These are phyloP conservation scores for Theileria parva DNA, from an alignment of 169 alveolate species.

Conservation along the genomic window DNA sequence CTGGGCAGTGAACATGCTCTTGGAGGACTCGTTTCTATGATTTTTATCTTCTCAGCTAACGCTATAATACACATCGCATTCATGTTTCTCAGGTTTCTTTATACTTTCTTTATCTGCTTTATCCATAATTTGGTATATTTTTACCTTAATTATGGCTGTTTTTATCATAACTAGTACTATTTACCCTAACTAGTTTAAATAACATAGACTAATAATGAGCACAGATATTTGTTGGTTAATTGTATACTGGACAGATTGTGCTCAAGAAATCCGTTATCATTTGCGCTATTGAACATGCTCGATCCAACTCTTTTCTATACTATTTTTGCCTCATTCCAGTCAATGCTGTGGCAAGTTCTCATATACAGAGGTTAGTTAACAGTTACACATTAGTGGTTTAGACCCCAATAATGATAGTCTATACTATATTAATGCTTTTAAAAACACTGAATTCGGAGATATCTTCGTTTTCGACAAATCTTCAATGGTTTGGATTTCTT, in stretches of 20 bases:
- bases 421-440: conserved; percentile 25
- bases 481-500: conserved; percentile 52
- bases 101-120: neutral
- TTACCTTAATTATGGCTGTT: neutral
- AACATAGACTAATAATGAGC: neutral
- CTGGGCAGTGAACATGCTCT: conserved; percentile 22
- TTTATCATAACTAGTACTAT: neutral
- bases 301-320: conserved; percentile 75
- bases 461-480: conserved; percentile 35
- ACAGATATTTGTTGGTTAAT: conserved; percentile 55
- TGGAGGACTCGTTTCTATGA: conserved; percentile 38
- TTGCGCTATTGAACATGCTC: conserved; percentile 71
- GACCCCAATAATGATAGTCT: conserved; percentile 5
- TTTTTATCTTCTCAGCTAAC: conserved; percentile 32
- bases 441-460: neutral
- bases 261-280: conserved; percentile 67
- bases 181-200: neutral
- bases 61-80: conserved; percentile 21
- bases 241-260: conserved; percentile 45
- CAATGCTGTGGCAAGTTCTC: conserved; percentile 71
- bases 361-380: conserved; percentile 43
- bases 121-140: neutral
- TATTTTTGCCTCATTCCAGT: conserved; percentile 71
- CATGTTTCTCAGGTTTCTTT: conserved; percentile 51
- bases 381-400: neutral